Conservation (phyloP, 352 stramenopile species). For the Globisporangium iwayamae region DNA sequence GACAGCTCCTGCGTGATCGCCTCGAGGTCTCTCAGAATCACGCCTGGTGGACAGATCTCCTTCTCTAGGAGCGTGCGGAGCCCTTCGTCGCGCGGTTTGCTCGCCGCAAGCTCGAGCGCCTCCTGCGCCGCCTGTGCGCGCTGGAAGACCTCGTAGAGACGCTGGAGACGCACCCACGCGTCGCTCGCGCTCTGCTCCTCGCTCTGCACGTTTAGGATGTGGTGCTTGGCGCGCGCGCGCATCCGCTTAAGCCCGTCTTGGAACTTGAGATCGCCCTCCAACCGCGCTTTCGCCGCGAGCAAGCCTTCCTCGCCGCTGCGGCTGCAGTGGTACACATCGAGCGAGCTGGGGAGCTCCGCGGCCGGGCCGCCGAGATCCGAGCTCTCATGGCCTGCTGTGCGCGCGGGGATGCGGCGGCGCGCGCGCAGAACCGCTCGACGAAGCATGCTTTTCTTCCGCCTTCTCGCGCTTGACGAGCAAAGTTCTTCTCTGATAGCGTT, state of each 20-base stretch:
- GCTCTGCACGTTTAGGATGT: slow-evolving; percentile 29
- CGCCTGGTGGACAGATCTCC: slow-evolving; percentile 25
- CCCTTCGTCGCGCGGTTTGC: slow-evolving; percentile 33
- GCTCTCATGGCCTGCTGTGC: slow-evolving; percentile 57
- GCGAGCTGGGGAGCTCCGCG: slow-evolving; percentile 22
- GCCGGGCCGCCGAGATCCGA: slow-evolving; percentile 21
- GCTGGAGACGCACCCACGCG: slow-evolving; percentile 54
- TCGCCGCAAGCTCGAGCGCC: slow-evolving; percentile 19
- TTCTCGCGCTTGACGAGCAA: slow-evolving; percentile 6
- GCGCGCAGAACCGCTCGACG: slow-evolving; percentile 50
- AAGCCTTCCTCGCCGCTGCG: slow-evolving; percentile 30
- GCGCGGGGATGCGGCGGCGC: slow-evolving; percentile 53
- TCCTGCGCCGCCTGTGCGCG: slow-evolving; percentile 28
- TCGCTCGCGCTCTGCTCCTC: slow-evolving; percentile 50
- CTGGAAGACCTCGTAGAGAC: slow-evolving; percentile 60
- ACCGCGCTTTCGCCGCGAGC: slow-evolving; percentile 12
- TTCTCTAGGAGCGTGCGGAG: slow-evolving; percentile 47
- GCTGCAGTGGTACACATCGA: slow-evolving; percentile 43
- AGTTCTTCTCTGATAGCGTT: slow-evolving; percentile 4
- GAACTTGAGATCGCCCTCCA: slow-evolving; percentile 14
- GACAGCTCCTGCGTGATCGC: slow-evolving; percentile 46
- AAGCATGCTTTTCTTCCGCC: slow-evolving; percentile 38
- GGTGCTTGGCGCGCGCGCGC: slow-evolving; percentile 15
- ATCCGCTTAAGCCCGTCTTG: slow-evolving; percentile 10
- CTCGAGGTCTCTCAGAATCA: slow-evolving; percentile 52